Base-by-base conservation (phyloP, 208 protist genomes). In the Leishmania turanica region DNA sequence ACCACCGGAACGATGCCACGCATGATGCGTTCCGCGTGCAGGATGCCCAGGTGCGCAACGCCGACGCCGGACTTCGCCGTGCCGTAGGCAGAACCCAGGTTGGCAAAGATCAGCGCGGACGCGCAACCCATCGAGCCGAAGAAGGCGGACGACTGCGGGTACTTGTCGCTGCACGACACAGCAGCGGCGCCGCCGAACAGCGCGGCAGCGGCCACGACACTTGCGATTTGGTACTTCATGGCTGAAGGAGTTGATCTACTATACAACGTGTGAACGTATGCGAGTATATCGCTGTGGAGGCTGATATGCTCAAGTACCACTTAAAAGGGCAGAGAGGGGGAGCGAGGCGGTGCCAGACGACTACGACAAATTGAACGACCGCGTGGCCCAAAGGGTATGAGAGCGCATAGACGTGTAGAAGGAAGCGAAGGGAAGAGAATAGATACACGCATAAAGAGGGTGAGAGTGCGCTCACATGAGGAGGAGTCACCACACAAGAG, bases 51-150 rank as follows among this genome's bases (percentile, higher is more conserved):
- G 80, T 98, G 95, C 42, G 98, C 93, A 79, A 99, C 98, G 84
- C 99, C 99, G 75, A 99, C 97, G 45, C 98, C 98, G 77, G 96
- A 97, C 90, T 99, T 99, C 49, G 98, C 99, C 34, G 99, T 99
- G 53, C 99, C 99, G 88, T 99, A 99, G 49, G 99, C 99, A 62
- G 99, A 99, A 19, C 99, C 99, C 64, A 99, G 89, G 88, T 99
- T 96, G n/a, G 96, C 93, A 76, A 97, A 96, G 69, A 97, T 90
- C 78, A 98, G 86, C 49, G 95, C 97, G 42, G 96, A 90, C 21
- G 98, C 94, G 73, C 92, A 96, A 56, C 98, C 99, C 94, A 99
- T 98, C 78, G 95, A 96, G 54, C 99, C 99, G 86, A 99, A 99
- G 91, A 99, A 99, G 24, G 93, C 88, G 37, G 97, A 94, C 75